Percentiles rank a stretch among this genome's conserved stretches.
phyloP scores from a whole-genome alignment of 371 early-diverging fungal species.

The Syncephalis plumigaleata region DNA sequence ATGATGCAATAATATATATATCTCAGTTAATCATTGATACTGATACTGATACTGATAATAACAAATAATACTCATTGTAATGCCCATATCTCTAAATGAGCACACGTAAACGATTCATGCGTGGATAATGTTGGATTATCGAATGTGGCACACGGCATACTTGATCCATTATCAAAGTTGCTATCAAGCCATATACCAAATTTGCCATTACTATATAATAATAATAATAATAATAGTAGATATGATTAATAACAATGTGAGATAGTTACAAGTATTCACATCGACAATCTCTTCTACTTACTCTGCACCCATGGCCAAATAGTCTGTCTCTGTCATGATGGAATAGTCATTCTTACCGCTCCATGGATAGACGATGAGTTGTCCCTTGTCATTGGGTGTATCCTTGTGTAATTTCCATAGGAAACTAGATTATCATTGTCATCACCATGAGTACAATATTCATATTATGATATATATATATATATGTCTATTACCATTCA shows the following conservation, averaged over 20 bases:
- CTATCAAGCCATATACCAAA: slow-evolving; percentile 85
- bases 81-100: slow-evolving; percentile 8
- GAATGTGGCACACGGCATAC: slow-evolving; percentile 69
- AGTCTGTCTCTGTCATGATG: slow-evolving; percentile 61
- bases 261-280: not conserved
- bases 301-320: slow-evolving; percentile 86
- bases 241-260: not conserved
- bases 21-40: no score
- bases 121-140: slow-evolving; percentile 26
- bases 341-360: slow-evolving; percentile 83
- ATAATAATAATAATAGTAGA: not conserved
- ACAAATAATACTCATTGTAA: not conserved
- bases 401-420: not conserved
- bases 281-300: slow-evolving; percentile 11
- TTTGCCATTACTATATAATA: slow-evolving; percentile 36
- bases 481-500: slow-evolving; percentile 41
- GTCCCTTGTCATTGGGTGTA: slow-evolving; percentile 16
- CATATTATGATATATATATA: not conserved
- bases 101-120: slow-evolving; percentile 5
- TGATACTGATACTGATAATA: no score
- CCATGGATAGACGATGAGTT: slow-evolving; percentile 42
- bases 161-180: slow-evolving; percentile 70
- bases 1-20: no score
- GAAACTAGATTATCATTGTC: slow-evolving; percentile 4
- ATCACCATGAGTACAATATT: slow-evolving; percentile 1